Evolutionary conservation across 495 filamentous ascomycete genomes (phyloP), one percentile per base, ranked within the genome.

Genomic region (Emericellopsis terricola): DNA sequence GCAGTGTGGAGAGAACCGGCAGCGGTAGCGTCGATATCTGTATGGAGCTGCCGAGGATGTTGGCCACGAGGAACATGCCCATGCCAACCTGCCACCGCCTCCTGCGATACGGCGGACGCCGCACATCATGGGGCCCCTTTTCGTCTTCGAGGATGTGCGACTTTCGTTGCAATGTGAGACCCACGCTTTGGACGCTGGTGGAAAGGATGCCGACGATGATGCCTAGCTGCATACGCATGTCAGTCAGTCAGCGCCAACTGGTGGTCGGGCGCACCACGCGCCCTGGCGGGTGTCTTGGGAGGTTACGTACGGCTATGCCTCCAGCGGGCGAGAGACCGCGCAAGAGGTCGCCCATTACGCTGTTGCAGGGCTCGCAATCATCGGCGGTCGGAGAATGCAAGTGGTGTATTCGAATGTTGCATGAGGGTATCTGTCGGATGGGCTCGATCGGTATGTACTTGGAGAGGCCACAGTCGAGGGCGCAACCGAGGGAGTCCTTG

Each of bases 71-170:
- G 60, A 96, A 99, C 73, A 99, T 92, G 42, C 75, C 67, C 81
- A 99, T 96, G 34, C 89, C 89, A 38, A 94, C 57, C 76, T 99
- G 89, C 89, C 89, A 99, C 68, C 84, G 69, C 51, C 91, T 70
- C 49, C 89, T 72, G 47, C 78, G 73, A 55, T 94, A 86, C 3
- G 91, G 83, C 19, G 89, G 89, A 43, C 89, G 64, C 42, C 81
- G 73, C 28, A 71, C 51, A 55, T 86, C 72, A 50, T 82, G 73
- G 2, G 79, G 73, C 24, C 68, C 68, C 56, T 92, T 92, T 57
- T 87, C 83, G 58, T 96, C 89, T 62, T 99, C 89, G 43, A 94
- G 72, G 36, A 99, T 74, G 62, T 99, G 89, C 37, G 87, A 94
- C 55, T 99, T 99, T 52, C 89, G 81, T 60, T 99, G 89, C 15